These are phyloP conservation scores for Trichoderma virens DNA, from an alignment of 495 filamentous ascomycete genomes.

Conservation along the genomic window DNA sequence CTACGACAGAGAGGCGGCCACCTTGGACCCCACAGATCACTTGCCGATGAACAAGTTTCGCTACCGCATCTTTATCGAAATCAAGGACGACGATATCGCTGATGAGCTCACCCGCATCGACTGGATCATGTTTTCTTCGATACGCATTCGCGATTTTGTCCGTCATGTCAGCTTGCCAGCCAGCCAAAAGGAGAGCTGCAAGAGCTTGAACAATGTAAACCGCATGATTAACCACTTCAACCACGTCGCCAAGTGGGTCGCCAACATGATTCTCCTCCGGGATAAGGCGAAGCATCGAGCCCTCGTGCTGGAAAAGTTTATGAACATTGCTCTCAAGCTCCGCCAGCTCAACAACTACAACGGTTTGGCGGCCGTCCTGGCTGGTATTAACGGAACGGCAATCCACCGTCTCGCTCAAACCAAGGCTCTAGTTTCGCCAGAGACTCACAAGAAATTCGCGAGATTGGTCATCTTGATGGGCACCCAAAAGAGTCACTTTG, in stretches of 20 bases:
- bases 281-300: slow-evolving; percentile 96
- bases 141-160: slow-evolving; percentile 87
- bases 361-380: slow-evolving; percentile 82
- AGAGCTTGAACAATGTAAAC: slow-evolving; percentile 76
- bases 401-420: slow-evolving; percentile 83
- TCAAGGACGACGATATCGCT: slow-evolving; percentile 72
- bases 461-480: slow-evolving; percentile 88
- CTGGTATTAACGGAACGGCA: slow-evolving; percentile 81
- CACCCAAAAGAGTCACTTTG: slow-evolving; percentile 80
- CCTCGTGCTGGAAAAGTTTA: slow-evolving; percentile 85
- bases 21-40: slow-evolving; percentile 54
- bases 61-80: slow-evolving; percentile 78
- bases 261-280: slow-evolving; percentile 83
- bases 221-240: slow-evolving; percentile 96
- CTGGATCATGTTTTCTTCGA: slow-evolving; percentile 95
- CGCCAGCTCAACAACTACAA: slow-evolving; percentile 96
- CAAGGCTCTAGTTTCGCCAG: slow-evolving; percentile 60
- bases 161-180: slow-evolving; percentile 74
- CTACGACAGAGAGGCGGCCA: slow-evolving; percentile 64
- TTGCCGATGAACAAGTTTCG: slow-evolving; percentile 63
- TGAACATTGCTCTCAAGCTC: slow-evolving; percentile 74
- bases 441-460: slow-evolving; percentile 73
- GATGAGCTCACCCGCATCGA: slow-evolving; percentile 90
- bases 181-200: slow-evolving; percentile 66
- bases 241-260: slow-evolving; percentile 83